A percentile compares a stretch with the other conserved stretches of the same genome.
phyloP scores from a whole-genome alignment of 1,284 basidiomycete species.

The Tausonia pullulans region DNA sequence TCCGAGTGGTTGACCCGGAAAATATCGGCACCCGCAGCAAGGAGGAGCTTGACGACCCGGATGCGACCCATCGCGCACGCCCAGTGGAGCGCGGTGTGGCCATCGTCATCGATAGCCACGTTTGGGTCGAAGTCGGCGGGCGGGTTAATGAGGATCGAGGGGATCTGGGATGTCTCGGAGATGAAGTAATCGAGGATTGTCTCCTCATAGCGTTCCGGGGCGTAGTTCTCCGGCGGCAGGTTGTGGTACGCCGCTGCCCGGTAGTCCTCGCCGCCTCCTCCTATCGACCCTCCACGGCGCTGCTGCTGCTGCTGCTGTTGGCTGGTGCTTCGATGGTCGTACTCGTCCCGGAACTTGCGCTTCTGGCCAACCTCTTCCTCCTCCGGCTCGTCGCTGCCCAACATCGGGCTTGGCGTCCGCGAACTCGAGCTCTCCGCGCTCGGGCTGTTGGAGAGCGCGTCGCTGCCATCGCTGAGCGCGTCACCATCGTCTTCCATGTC shows the following conservation, averaged over 20 bases:
- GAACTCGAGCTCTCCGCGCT: slow-evolving; percentile 67
- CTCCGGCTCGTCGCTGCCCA: slow-evolving; percentile 8
- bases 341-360: slow-evolving; percentile 15
- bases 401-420: slow-evolving; percentile 74
- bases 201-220: slow-evolving; percentile 62
- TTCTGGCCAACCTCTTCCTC: slow-evolving; percentile 4
- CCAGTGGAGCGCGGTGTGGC: slow-evolving; percentile 96
- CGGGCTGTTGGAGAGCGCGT: slow-evolving; percentile 13
- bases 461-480: slow-evolving; percentile 20
- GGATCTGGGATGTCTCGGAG: slow-evolving; percentile 90
- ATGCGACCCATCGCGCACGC: slow-evolving; percentile 98
- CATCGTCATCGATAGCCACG: slow-evolving; percentile 95
- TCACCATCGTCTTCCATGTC: slow-evolving; percentile 4
- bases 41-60: slow-evolving; percentile 86
- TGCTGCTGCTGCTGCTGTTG: neutral
- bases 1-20: slow-evolving; percentile 95
- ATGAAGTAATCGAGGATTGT: slow-evolving; percentile 99
- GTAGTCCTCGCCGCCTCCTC: slow-evolving; percentile 1
- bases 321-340: slow-evolving; percentile 1
- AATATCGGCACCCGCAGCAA: slow-evolving; percentile 90
- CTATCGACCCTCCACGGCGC: slow-evolving; percentile 17
- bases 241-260: slow-evolving; percentile 9
- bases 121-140: slow-evolving; percentile 91
- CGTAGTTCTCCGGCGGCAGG: slow-evolving; percentile 22
- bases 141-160: slow-evolving; percentile 74